Base-by-base conservation (phyloP, 495 filamentous ascomycete species). In the Rostrohypoxylon terebratum region DNA sequence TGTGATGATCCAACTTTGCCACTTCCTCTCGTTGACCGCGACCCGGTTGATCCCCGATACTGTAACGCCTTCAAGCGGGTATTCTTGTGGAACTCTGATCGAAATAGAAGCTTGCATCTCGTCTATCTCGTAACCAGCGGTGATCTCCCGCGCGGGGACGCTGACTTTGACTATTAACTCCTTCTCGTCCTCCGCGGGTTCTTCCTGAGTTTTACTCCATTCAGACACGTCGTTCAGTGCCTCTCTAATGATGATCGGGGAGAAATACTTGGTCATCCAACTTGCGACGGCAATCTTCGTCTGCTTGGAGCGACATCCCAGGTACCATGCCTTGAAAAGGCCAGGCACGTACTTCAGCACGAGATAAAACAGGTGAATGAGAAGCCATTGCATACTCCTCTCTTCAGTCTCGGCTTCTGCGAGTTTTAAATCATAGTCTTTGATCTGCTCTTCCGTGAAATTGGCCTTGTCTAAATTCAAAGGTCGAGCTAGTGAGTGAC, bases 191-290 rank as follows among this genome's bases (percentile, higher is more conserved):
- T 91, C 89, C 11, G 83, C 80, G 0, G 85, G 79, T 2, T 75
- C 16, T 38, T 85, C 83, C 74, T 86, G 87, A 67, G 87, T 86
- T 44, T 84, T 78, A 1, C 81, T 78, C 96, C 96, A 99, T 21
- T 90, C 85, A 0, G 77, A 81, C 5, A 98, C 93, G 1, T 90
- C 87, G 36, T 88, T 83, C 2, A 98, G 80, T 8, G 92, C 86
- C 28, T 93, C 90, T 7, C 84, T 81, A 68, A 95, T 91, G 63
- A 97, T 86, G 42, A 92, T 80, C 0, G 95, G 94, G 1, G 94
- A 97, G 73, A 97, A 92, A 77, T 89, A 90, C 82, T 90, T 94
- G 65, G 92, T 87, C 33, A 94, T 94, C 92, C 94, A 98, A 0
- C 80, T 71, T 75, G 95, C 90, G 3, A 97, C 87, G 0, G 92